Evolutionary conservation across 139 green algal species (phyloP), one percentile per base, ranked within the genome.

Genomic region (Chlorella sp.): DNA sequence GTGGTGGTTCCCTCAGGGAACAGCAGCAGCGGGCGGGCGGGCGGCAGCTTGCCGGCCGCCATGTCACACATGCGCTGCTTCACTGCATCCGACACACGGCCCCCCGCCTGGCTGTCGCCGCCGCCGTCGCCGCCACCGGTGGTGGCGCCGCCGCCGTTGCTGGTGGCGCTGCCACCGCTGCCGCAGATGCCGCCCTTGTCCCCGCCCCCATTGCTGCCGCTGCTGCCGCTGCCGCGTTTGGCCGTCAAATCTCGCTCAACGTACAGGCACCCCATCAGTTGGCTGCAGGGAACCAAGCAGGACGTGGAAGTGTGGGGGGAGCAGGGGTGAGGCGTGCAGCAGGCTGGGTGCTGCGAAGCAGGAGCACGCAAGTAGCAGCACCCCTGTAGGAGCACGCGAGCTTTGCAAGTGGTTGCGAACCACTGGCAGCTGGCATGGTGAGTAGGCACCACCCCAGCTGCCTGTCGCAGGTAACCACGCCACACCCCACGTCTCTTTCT

Each of bases 1-100:
- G 94, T 98, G 36, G 97, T 99, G 34, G 97, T 99, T 77, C 97
- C 97, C 89, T 95, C 94, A 16, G 94, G 92, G 81, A 97, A 97
- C 34, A 97, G 91, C 80, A 96, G 90, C 87, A 96, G 93, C 30
- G 94, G 94, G 37, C 93, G 90, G 16, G 77, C 75, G 61, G 87
- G 32, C 16, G 84, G 42, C 26, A 76, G 75, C 36, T 83, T 48
- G 28, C 92, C 92, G 22, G 68, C 24, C 26, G 92, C 88, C 1
- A 84, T 88, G 9, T 87, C 53, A 81, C 86, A 42, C 91, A 97
- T 97, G 85, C 95, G 92, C 37, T 94, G 85, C 79, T 91, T 91
- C 69, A 97, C 93, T 28, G 87, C 34, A 0, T 61, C 88, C 28
- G 90, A 79, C 21, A 95, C 91, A 5, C 93, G 93, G 78, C 76